Evolutionary conservation across 768 basidiomycete genomes (phyloP), one percentile per base, ranked within the genome.

Genomic region (Phylloporus sp.): DNA sequence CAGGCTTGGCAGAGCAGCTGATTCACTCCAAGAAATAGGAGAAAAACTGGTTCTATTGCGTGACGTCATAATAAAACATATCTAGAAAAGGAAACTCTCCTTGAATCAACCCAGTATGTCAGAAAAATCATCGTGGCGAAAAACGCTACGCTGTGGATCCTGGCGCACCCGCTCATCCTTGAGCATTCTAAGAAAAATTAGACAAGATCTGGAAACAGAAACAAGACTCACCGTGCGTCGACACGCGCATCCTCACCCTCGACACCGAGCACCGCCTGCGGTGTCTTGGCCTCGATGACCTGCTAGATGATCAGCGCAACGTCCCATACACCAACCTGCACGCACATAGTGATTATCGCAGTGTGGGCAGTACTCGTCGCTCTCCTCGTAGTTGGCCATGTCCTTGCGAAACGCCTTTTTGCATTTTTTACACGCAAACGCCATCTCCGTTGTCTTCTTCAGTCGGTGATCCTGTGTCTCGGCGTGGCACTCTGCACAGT

Each of bases 301-400:
- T 97, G 63, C 23, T 6, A 18, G 29, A 47, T 12, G 15, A 47
- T 56, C 50, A 55, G 28, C 40, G 8, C 31, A 18, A 16, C 15
- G 5, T 5, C 18, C 1, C 5, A 9, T 18, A 9, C 24, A 23
- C 13, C 18, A 10, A 38, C 20, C 23, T 22, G 16, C n/a, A 76
- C 88, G 61, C 65, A 95, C 97, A 68, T 95, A 99, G 66, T 95
- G 95, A 66, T 98, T 98, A 71, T 97, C 97, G 65, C 97, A 97
- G 70, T 97, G 88, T 0, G 95, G 97, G 66, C 97, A 98, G 66
- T 86, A 98, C 70, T 99, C 97, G 67, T 98, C 95, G 64, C 92
- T 93, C 68, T 99, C 95, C 61, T 98, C 95, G 63, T 91, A 98
- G 7, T 69, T 71, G 0, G 76, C 57, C 92, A 97, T 94, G 70